Percentiles rank a stretch among this genome's conserved stretches.
These are phyloP conservation scores for Scedosporium minutisporum DNA, from an alignment of 2,329 filamentous ascomycete species.

Conservation along the genomic window DNA sequence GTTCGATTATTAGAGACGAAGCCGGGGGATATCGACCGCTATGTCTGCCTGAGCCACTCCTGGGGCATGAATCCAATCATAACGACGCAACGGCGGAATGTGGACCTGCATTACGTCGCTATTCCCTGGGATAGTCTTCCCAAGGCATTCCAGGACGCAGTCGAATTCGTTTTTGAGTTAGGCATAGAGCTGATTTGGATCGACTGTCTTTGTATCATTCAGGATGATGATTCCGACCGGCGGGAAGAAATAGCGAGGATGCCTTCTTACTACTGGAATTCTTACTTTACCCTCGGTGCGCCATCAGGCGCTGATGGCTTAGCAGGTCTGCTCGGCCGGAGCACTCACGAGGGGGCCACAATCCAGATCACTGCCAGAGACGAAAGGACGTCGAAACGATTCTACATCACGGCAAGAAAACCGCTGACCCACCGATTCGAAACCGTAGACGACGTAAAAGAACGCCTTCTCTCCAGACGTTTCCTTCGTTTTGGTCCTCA, in stretches of 20 bases:
- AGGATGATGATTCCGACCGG: slow-evolving; percentile 13
- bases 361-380: slow-evolving; percentile 8
- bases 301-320: slow-evolving; percentile 9
- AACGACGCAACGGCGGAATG: slow-evolving; percentile 10
- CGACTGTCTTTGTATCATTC: neutral
- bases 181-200: slow-evolving; percentile 11
- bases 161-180: slow-evolving; percentile 8
- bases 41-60: slow-evolving; percentile 15
- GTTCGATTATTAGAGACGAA: neutral
- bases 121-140: slow-evolving; percentile 11
- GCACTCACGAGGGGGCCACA: slow-evolving; percentile 2
- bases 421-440: slow-evolving; percentile 10
- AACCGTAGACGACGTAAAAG: slow-evolving; percentile 7
- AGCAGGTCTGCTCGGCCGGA: slow-evolving; percentile 8
- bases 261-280: slow-evolving; percentile 12
- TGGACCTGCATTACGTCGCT: slow-evolving; percentile 3
- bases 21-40: neutral
- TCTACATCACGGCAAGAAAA: slow-evolving; percentile 8
- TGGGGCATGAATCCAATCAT: slow-evolving; percentile 25
- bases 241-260: slow-evolving; percentile 12
- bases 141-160: slow-evolving; percentile 10
- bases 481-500: slow-evolving; percentile 11
- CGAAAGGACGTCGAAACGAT: neutral
- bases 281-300: slow-evolving; percentile 11
- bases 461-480: slow-evolving; percentile 11